phyloP scores from a whole-genome alignment of 345 rosid species.

The Sisymbrium irio region DNA sequence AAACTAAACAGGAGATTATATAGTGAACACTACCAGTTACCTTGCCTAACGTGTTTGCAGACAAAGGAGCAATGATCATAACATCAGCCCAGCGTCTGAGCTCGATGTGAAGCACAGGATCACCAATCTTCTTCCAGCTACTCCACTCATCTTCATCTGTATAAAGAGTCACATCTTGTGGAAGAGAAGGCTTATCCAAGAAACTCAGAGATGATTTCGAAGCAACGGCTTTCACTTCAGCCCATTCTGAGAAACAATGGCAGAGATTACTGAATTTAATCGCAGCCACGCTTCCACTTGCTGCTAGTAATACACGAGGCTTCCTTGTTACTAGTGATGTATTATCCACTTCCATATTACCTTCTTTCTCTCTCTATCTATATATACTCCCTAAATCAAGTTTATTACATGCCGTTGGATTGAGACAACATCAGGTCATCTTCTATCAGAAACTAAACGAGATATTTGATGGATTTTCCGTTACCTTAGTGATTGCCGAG shows the following conservation, averaged over 20 bases:
- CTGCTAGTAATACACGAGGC: conserved; percentile 72
- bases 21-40: conserved; percentile 23
- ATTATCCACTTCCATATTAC: conserved; percentile 23
- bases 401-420: too few relatives aligned
- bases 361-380: conserved; percentile 35
- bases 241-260: conserved; percentile 84
- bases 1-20: background rate
- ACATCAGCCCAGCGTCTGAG: conserved; percentile 95
- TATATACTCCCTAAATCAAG: too few relatives aligned
- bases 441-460: too few relatives aligned
- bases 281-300: conserved; percentile 93
- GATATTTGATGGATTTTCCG: background rate
- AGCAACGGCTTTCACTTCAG: conserved; percentile 82
- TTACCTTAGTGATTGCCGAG: too few relatives aligned
- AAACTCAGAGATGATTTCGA: conserved; percentile 76
- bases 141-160: conserved; percentile 95
- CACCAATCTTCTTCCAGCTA: conserved; percentile 83
- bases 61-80: conserved; percentile 84
- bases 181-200: conserved; percentile 64
- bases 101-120: conserved; percentile 85
- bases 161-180: conserved; percentile 62
- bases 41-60: conserved; percentile 95
- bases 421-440: too few relatives aligned
- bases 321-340: conserved; percentile 40
- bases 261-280: conserved; percentile 83